A percentile compares a stretch with the other conserved stretches of the same genome.
Evolutionary conservation across 805 yeast genomes (phyloP).

Genomic region (Candida sithepensis): DNA sequence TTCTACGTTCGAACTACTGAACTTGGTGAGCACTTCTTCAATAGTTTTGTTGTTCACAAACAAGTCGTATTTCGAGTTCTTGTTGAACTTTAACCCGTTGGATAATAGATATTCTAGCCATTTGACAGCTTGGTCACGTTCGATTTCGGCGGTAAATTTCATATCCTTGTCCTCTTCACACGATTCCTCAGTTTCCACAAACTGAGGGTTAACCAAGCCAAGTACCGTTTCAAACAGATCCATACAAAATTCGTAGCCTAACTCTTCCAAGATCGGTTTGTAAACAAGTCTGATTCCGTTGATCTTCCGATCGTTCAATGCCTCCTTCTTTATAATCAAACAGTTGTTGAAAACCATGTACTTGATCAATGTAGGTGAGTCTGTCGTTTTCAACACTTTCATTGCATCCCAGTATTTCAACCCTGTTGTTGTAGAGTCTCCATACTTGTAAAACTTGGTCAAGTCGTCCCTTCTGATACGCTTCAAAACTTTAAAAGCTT

Average conservation of each 20-base stretch:
- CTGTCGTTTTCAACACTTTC: constrained; percentile 17
- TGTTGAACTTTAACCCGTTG: constrained; percentile 15
- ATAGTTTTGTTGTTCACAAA: constrained; percentile 16
- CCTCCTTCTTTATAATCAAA: constrained; percentile 24
- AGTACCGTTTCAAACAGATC: constrained; percentile 17
- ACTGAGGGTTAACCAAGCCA: constrained; percentile 4
- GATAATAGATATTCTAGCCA: constrained; percentile 26
- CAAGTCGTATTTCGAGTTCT: constrained; percentile 18
- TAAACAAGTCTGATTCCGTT: constrained; percentile 29
- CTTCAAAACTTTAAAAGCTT: constrained; percentile 43
- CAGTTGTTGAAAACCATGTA: constrained; percentile 31
- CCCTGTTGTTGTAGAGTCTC: constrained; percentile 41
- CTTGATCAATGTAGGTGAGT: constrained; percentile 19
- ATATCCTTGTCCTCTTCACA: not conserved
- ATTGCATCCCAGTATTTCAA: constrained; percentile 40
- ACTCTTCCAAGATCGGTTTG: constrained; percentile 25
- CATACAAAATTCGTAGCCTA: constrained; percentile 14
- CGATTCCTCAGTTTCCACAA: too few species aligned
- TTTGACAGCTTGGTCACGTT: constrained; percentile 15
- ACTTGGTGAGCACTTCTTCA: constrained; percentile 4
- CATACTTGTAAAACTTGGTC: constrained; percentile 35
- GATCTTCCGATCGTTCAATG: constrained; percentile 23
- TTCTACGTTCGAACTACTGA: constrained; percentile 10
- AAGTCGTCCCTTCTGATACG: constrained; percentile 46
- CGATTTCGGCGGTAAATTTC: not conserved